Base-by-base conservation (phyloP, 169 alveolate species). In the Plasmodium vivax region DNA sequence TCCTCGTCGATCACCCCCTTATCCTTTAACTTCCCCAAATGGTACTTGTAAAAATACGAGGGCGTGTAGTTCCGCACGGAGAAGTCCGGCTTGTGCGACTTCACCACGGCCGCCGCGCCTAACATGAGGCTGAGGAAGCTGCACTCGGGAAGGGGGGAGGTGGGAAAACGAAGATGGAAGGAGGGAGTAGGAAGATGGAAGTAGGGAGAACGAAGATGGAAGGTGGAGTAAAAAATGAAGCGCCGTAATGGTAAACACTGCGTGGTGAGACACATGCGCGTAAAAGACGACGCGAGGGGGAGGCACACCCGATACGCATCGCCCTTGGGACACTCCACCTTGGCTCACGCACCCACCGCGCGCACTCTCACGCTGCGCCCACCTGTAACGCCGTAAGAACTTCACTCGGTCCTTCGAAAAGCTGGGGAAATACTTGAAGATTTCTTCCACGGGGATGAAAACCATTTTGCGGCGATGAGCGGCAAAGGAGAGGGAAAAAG, bases 341-440 rank as follows among this genome's bases (percentile, higher is more conserved):
- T 51, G 62, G 62, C 23, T 16, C 43, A 56, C 23, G n/a, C 23
- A 84, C 38, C 7, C 38, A 36, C 56, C 68, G 32, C 77, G 56
- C 77, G 45, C 77, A 1, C 23, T 32, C 43, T 3, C 30, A 30
- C 23, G 68, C 68, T 75, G 23, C 54, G 27, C n/a, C 19, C 73
- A 92, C 95, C 95, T 82, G 79, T 92, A 92, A 68, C 92, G 95
- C 85, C 95, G 82, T 71, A 92, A 71, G 83, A 92, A 92, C 27
- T 43, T 82, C 43, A 92, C 95, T 56, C 92, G 51, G 72, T 92
- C 95, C 68, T 92, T 81, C 16, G 95, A 82, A 73, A 92, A 82
- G 8, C 41, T 92, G 73, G 95, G 95, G 81, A 92, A 92, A 30
- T 5, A 10, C 23, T 83, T 82, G 83, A 92, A 92, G 38, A 92